Evolutionary conservation across 2,329 filamentous ascomycete species (phyloP), one percentile per base, ranked within the genome.

Genomic region (Colletotrichum simmondsii): DNA sequence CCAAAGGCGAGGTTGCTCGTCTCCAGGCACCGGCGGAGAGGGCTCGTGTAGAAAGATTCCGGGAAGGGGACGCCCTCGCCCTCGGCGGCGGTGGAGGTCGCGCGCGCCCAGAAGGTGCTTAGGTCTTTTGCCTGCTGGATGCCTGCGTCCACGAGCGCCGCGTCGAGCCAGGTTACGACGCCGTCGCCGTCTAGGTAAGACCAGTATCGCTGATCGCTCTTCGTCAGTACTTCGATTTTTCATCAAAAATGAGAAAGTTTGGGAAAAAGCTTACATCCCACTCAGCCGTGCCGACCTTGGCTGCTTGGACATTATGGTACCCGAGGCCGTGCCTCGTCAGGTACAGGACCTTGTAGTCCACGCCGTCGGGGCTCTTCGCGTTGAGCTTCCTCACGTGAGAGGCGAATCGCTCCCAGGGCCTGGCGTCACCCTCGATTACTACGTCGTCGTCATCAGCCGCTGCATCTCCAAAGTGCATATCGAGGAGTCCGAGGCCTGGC

Each of bases 291-390:
- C 89, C 89, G 70, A 90, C 90, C 75, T 85, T 87, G n/a, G 83
- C 81, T 75, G 90, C 87, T 66, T 87, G 88, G 65, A 81, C 80
- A 70, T 86, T 86, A 61, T 86, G 83, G 65, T 78, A 82, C 28
- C 89, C 90, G 75, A 89, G 82, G 16, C 90, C 90, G 76, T 92
- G 90, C 16, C 90, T 85, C 26, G 87, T 89, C 70, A 91, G 81
- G 72, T 82, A 85, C 12, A 91, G 72, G 14, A 91, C 82, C 68
- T 89, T 88, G 80, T 90, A 92, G 16, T 77, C 79, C n/a, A 86
- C 84, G 65, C 82, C 84, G 4, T 79, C 75, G 0, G 83, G 80
- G 3, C 83, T 81, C 7, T 82, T 77, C 11, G 80, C 67, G 77
- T 89, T 89, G 56, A 90, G 79, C 30, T 82, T 80, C 4, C 80